These are phyloP conservation scores for Penicillium frequentans DNA, from an alignment of 2,329 filamentous ascomycete genomes.

Conservation along the genomic window DNA sequence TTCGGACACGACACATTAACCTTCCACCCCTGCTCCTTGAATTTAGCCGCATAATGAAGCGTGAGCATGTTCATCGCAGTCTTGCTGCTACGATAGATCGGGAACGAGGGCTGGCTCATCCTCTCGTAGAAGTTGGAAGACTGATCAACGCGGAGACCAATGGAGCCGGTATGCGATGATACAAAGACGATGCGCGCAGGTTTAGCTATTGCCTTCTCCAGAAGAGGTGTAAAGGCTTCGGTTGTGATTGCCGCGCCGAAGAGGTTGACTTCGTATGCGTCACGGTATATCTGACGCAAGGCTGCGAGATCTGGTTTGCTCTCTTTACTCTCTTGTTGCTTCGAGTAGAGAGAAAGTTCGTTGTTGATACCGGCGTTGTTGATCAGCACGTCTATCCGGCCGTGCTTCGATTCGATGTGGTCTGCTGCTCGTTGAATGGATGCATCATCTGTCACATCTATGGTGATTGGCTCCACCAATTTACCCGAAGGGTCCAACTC, in stretches of 20 bases:
- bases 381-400: conserved; percentile 28
- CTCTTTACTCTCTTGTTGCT: conserved; percentile 3
- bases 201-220: conserved; percentile 21
- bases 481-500: conserved; percentile 9
- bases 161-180: conserved; percentile 24
- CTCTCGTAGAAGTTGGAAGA: conserved; percentile 11
- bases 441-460: conserved; percentile 53
- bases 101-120: conserved; percentile 11
- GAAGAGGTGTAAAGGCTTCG: conserved; percentile 26
- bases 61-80: conserved; percentile 47
- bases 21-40: conserved; percentile 35
- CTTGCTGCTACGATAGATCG: conserved; percentile 45
- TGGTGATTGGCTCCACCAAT: conserved; percentile 22
- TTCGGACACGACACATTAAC: conserved; percentile 27
- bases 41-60: conserved; percentile 41
- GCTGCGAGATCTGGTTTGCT: not conserved
- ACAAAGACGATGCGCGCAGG: conserved; percentile 28
- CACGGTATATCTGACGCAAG: conserved; percentile 13
- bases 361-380: conserved; percentile 27
- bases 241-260: conserved; percentile 27
- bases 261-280: conserved; percentile 29
- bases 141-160: conserved; percentile 18
- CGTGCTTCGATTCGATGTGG: conserved; percentile 57
- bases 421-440: conserved; percentile 57
- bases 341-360: conserved; percentile 4